A percentile compares a stretch with the other conserved stretches of the same genome.
These are phyloP conservation scores for Amylocarpus encephaloides DNA, from an alignment of 2,329 filamentous ascomycete genomes.

Conservation along the genomic window DNA sequence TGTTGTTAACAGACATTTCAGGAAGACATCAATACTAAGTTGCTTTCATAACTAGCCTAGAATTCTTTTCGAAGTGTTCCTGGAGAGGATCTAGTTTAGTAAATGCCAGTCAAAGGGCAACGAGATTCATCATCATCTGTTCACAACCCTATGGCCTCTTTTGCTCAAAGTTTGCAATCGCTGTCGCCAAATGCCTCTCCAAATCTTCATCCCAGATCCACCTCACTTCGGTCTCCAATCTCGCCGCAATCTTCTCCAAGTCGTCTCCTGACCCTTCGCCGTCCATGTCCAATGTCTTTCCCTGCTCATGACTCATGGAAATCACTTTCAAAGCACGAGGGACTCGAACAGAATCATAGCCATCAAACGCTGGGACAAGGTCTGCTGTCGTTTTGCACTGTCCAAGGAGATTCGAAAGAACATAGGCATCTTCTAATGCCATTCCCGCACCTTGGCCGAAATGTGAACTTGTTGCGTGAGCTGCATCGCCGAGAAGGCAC, in stretches of 20 bases:
- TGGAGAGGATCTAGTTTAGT: too few species aligned
- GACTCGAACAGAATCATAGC: constrained; percentile 3
- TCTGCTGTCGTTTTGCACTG: background rate
- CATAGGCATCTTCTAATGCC: constrained; percentile 44
- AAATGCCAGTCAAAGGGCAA: too few species aligned
- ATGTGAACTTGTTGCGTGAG: constrained; percentile 53
- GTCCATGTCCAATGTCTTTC: constrained; percentile 4
- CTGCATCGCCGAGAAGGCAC: constrained; percentile 52
- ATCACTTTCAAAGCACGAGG: constrained; percentile 2
- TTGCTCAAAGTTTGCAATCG: constrained; percentile 4
- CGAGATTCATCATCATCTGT: too few species aligned
- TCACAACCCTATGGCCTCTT: background rate
- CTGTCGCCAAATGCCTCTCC: constrained; percentile 7
- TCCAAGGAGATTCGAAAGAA: constrained; percentile 38
- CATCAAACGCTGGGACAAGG: background rate
- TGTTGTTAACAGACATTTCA: too few species aligned
- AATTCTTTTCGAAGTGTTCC: too few species aligned
- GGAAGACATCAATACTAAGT: too few species aligned
- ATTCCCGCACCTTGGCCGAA: constrained; percentile 51
- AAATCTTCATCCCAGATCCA: constrained; percentile 14
- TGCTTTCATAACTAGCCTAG: too few species aligned
- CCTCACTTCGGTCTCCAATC: constrained; percentile 6
- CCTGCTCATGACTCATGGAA: constrained; percentile 1
- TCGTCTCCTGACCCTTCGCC: constrained; percentile 5
- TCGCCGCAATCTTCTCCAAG: constrained; percentile 7